These are phyloP conservation scores for Apiotrichum sp. DNA, from an alignment of 1,284 basidiomycete genomes.

Conservation along the genomic window DNA sequence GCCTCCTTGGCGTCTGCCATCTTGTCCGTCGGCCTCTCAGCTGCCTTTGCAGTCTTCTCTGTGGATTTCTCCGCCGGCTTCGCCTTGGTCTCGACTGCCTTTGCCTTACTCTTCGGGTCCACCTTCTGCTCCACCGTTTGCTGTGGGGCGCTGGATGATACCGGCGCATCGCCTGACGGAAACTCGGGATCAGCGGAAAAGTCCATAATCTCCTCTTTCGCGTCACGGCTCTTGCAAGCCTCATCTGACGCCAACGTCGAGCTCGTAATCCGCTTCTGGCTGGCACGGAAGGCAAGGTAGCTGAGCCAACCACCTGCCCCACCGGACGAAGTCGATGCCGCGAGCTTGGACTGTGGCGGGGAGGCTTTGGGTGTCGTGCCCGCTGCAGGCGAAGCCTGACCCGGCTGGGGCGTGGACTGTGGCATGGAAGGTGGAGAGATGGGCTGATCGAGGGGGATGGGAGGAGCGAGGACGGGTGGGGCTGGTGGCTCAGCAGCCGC, in stretches of 20 bases:
- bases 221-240: slow-evolving; percentile 18
- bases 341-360: slow-evolving; percentile 2
- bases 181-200: slow-evolving; percentile 41
- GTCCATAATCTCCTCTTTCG: slow-evolving; percentile 39
- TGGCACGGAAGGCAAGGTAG: slow-evolving; percentile 38
- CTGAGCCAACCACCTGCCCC: slow-evolving; percentile 35
- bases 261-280: slow-evolving; percentile 33
- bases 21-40: background rate
- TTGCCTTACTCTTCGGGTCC: background rate
- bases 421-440: background rate
- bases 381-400: no score
- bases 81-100: background rate
- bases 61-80: background rate
- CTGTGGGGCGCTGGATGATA: no score
- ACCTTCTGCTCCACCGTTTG: no score
- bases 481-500: background rate
- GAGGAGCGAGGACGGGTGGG: background rate
- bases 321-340: slow-evolving; percentile 17
- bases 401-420: background rate
- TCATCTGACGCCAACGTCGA: slow-evolving; percentile 16
- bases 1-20: background rate
- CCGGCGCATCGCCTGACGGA: slow-evolving; percentile 10
- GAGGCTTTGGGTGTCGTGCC: background rate
- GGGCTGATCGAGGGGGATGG: slow-evolving; percentile 1
- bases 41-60: background rate